Evolutionary conservation across 495 filamentous ascomycete genomes (phyloP), one percentile per base, ranked within the genome.

Genomic region (Daldinia loculata): DNA sequence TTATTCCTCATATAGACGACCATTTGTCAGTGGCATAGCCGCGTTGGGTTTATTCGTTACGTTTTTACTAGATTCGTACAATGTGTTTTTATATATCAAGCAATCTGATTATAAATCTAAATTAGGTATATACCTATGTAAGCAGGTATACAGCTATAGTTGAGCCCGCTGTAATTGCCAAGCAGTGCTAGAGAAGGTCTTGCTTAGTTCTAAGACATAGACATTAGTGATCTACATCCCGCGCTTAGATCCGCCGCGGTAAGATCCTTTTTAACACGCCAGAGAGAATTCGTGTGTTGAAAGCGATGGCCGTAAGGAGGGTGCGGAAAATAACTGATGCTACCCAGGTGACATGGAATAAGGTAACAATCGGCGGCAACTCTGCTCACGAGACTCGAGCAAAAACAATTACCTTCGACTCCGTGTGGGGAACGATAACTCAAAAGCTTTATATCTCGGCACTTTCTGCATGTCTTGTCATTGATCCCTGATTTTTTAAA

Each of bases 391-490:
- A 57, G 38, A 19, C 15, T 22, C 22, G 39, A 58, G 43, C 55
- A 59, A 66, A 59, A 66, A 66, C 45, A 32, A 66, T 32, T 30
- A 14, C 53, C 19, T 50, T 30, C 26, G 7, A 38, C 41, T 11
- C 15, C 6, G 22, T 61, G 45, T 32, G 29, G 57, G 55, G 56
- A 36, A 57, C 29, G 29, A 51, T 17, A 45, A 32, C 32, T 58
- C 52, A 9, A 19, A 19, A 17, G 56, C 15, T 34, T 11, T 26
- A 41, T 5, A 43, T 29, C 22, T 19, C 38, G 56, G 27, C 32
- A 50, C 14, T 69, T 72, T 61, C 70, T 72, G 61, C 56, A 62
- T 66, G 65, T 64, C 70, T 66, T 62, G 55, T 32, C 30, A 45
- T 24, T 29, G 45, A 19, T 43, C 39, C 58, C 43, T 29, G 15